Evolutionary conservation across 1,284 basidiomycete genomes (phyloP), one percentile per base, ranked within the genome.

Genomic region (Ustilago hordei): DNA sequence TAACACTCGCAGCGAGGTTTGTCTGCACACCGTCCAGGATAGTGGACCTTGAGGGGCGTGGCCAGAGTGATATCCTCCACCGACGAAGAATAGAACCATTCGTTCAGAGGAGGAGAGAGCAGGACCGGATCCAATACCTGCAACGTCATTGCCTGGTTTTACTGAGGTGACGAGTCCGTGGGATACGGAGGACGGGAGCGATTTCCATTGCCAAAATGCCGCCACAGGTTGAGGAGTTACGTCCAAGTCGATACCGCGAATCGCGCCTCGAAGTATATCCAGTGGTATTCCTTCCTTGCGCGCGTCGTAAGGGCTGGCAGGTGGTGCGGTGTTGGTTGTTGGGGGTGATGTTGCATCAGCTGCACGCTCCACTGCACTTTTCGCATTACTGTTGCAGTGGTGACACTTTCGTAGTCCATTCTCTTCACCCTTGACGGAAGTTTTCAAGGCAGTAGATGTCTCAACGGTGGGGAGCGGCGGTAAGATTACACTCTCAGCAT

Each of bases 121-220:
- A 28, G 58, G 58, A 6, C 71, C 71, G 1, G 39, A 59, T 2
- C 71, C 71, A 19, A 74, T 59, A 0, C 71, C 71, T 4, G 65
- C 43, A 3, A 64, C 3, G 19, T 74, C 66, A 47, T 64, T 55
- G 13, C 66, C 71, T 0, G 71, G 66, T 36, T 74, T 74, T n/a
- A 74, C 71, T 0, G 71, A 64, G 34, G 58, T 65, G 15, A 66
- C 63, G 9, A 57, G 53, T 8, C 62, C 62, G 32, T 38, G 52
- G 1, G 58, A 50, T 0, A 74, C 62, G 15, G 61, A 57, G 0
- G 71, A 61, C 4, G 71, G 55, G 38, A 66, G 52, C 4, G 62
- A 58, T 41, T 74, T 74, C 71, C 71, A 74, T 45, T 61, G 55
- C 66, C 66, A 74, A 34, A 74, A 74, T 15, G 71, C 71, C 1